Evolutionary conservation across 2,329 filamentous ascomycete genomes (phyloP), one percentile per base, ranked within the genome.

Genomic region (Phyllosticta paracitricarpa): DNA sequence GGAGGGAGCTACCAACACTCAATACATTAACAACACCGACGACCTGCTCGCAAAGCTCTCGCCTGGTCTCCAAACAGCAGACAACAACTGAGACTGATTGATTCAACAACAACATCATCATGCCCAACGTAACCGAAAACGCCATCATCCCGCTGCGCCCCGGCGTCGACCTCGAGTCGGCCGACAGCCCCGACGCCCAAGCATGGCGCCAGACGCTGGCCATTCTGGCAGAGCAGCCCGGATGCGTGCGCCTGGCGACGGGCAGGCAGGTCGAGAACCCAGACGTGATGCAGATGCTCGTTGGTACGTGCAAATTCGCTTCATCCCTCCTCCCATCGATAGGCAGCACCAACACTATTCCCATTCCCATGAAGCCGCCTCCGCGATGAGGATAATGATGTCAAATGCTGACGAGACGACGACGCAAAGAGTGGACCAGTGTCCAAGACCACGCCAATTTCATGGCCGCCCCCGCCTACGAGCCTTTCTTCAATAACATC

Each of bases 391-490:
- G 19, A 22, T 22, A 22, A 22, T 22, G 19, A 22, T 22, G 19
- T 1, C 19, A 28, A n/a, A 24, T 52, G 19, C 14, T 48, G 28
- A 17, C 24, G 17, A 25, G 54, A 56, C 30, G 17, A 10, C 28
- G 28, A 19, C 19, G 19, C 19, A 51, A 59, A 80, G 78, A 76
- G 40, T 82, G 79, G 79, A 71, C 75, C 22, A 68, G 64, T 33
- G 56, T 77, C 40, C 64, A 70, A 22, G 33, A 66, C 6, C 77
- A 81, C 71, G 63, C 73, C 52, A 61, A 65, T 26, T 81, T 81
- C 70, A 72, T 71, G 55, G 54, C 64, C 2, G 68, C 67, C 0
- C 67, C 71, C 8, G 60, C 54, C 24, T 81, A 80, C 68, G 56
- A 40, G 0, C 68, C 74, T 2, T 78, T 81, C 64, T n/a, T 25